Evolutionary conservation across 345 rosid genomes (phyloP).

Genomic region (Eutrema heterophyllum): DNA sequence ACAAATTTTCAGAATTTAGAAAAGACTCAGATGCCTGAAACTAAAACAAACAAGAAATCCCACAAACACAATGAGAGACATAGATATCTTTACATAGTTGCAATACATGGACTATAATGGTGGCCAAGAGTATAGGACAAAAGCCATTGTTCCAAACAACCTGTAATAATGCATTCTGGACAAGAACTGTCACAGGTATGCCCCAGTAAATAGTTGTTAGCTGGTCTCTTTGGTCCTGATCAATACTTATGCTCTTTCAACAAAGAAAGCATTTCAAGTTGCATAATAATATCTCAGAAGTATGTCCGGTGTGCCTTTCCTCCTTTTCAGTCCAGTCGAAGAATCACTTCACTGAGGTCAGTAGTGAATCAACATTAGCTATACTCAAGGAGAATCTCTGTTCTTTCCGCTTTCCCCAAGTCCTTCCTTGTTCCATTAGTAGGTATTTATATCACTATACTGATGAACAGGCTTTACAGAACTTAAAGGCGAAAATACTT

Average conservation of each 20-base stretch:
- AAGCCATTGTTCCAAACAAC: not conserved
- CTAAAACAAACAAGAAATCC: not conserved
- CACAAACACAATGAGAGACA: not conserved
- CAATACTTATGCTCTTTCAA: not conserved
- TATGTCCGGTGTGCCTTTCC: not conserved
- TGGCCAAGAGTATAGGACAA: conserved; percentile 1
- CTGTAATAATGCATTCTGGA: conserved; percentile 2
- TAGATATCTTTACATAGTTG: not conserved
- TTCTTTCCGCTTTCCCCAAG: conserved; percentile 4
- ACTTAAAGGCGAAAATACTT: not conserved
- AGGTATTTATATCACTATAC: not conserved
- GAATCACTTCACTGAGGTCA: not conserved
- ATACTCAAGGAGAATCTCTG: not conserved
- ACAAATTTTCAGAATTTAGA: not conserved
- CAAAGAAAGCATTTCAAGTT: conserved; percentile 1
- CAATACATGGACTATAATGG: not conserved
- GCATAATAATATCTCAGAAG: not conserved
- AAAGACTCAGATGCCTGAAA: not conserved
- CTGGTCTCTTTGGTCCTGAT: not conserved
- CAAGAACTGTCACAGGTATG: conserved; percentile 9
- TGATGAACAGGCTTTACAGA: not conserved
- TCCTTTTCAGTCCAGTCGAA: not conserved
- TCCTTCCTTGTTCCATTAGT: not conserved
- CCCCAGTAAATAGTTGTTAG: conserved; percentile 12
- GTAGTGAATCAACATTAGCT: not conserved